phyloP scores from a whole-genome alignment of 2,329 filamentous ascomycete species.

The Talaromyces pinophilus region DNA sequence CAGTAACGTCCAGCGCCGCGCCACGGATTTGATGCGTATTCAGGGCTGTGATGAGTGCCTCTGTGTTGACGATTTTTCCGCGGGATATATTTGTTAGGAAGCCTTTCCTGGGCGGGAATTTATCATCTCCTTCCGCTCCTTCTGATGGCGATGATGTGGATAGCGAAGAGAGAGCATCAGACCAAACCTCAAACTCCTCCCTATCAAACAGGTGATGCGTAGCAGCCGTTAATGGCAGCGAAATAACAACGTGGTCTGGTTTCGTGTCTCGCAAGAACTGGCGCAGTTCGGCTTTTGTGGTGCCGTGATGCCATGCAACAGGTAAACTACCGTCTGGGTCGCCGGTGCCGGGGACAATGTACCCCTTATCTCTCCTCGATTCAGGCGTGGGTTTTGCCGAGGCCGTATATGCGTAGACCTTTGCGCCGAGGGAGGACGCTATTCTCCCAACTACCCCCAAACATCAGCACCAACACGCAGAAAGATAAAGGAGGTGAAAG shows the following conservation, averaged over 20 bases:
- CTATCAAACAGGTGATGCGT: constrained; percentile 59
- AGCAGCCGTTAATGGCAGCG: constrained; percentile 58
- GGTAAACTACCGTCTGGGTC: constrained; percentile 60
- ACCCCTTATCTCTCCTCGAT: constrained; percentile 64
- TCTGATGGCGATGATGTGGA: neutral
- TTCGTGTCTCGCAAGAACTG: constrained; percentile 55
- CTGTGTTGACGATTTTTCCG: constrained; percentile 62
- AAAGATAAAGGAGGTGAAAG: neutral
- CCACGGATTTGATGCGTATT: constrained; percentile 58
- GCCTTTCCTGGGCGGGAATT: constrained; percentile 42
- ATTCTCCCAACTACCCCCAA: constrained; percentile 53
- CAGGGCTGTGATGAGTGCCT: constrained; percentile 64
- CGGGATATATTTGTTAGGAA: constrained; percentile 73
- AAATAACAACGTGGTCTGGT: constrained; percentile 59
- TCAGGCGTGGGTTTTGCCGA: constrained; percentile 67
- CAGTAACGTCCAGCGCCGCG: constrained; percentile 75
- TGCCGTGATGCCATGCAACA: constrained; percentile 58
- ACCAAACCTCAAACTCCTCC: constrained; percentile 58
- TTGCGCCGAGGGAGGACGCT: constrained; percentile 66
- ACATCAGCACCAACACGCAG: constrained; percentile 17
- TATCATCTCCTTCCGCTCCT: neutral
- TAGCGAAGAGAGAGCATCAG: constrained; percentile 25
- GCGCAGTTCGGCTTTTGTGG: constrained; percentile 54
- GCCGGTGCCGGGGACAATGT: constrained; percentile 67
- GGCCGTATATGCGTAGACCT: constrained; percentile 74